These are phyloP conservation scores for Bjerkandera adusta DNA, from an alignment of 1,284 basidiomycete genomes.

Conservation along the genomic window DNA sequence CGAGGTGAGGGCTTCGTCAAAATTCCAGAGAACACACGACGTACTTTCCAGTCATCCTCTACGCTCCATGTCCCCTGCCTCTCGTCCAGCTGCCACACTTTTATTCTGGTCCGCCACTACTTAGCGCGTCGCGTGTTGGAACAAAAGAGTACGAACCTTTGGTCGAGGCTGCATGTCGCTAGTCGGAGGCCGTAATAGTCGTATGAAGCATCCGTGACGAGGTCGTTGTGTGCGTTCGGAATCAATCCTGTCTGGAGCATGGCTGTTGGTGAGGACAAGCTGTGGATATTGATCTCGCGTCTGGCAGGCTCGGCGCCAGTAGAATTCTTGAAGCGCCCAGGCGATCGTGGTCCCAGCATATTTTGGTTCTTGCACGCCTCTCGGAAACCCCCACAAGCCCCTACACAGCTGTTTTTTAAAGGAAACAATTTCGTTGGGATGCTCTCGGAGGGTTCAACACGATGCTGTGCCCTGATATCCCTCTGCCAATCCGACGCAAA, in stretches of 20 bases:
- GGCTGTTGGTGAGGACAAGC: neutral
- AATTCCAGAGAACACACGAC: constrained; percentile 18
- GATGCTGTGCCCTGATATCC: no score
- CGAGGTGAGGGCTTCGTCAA: neutral
- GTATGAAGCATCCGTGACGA: constrained; percentile 82
- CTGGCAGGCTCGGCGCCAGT: neutral
- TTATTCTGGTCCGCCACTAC: constrained; percentile 54
- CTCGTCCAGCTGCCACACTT: constrained; percentile 78
- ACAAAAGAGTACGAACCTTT: constrained; percentile 45
- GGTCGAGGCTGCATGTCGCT: constrained; percentile 76
- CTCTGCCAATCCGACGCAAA: no score
- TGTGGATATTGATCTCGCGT: neutral
- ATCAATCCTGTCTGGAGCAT: constrained; percentile 80
- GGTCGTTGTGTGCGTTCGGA: constrained; percentile 71
- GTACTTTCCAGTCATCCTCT: constrained; percentile 87
- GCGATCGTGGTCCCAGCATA: no score
- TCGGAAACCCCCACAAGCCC: neutral
- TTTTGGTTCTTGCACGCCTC: no score
- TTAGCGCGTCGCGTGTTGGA: neutral
- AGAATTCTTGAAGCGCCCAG: neutral
- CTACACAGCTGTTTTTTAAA: neutral
- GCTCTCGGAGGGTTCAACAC: no score
- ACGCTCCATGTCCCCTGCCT: constrained; percentile 67
- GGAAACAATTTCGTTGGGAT: no score
- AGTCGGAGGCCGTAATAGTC: constrained; percentile 86